Percentiles rank a stretch among this genome's conserved stretches.
Conservation (phyloP, 306 rosid genomes). For the Citrullus amarus region DNA sequence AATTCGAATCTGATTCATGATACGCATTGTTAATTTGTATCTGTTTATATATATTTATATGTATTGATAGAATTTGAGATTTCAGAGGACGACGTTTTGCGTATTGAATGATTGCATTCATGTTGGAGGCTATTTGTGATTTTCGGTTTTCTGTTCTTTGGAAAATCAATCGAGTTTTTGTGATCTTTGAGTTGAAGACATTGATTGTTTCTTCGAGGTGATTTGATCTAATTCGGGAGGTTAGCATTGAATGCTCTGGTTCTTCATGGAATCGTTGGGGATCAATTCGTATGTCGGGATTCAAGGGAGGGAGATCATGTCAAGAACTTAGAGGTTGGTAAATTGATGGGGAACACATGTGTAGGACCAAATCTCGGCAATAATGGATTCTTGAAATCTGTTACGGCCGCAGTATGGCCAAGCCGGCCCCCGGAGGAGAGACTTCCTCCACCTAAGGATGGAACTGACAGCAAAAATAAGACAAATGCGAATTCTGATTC, state of each 20-base stretch:
- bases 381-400: constrained; percentile 56
- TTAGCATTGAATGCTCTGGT: background rate
- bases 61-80: background rate
- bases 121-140: background rate
- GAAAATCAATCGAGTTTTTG: background rate
- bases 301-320: constrained; percentile 17
- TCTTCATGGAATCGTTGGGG: constrained; percentile 24
- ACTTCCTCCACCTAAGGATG: constrained; percentile 44
- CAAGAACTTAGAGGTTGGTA: constrained; percentile 13
- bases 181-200: background rate
- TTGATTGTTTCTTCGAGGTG: constrained; percentile 18
- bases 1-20: background rate
- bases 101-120: background rate
- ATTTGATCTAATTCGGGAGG: constrained; percentile 15
- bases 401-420: constrained; percentile 56
- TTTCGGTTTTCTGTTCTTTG: background rate
- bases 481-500: constrained; percentile 9
- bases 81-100: background rate
- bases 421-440: constrained; percentile 50
- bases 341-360: constrained; percentile 87
- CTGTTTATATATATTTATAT: background rate
- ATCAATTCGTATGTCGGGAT: constrained; percentile 19
- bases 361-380: constrained; percentile 62
- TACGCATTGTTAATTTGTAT: background rate
- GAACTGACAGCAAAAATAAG: constrained; percentile 11